Evolutionary conservation across 2,329 filamentous ascomycete species (phyloP).

Genomic region (Hypomyces perniciosus): DNA sequence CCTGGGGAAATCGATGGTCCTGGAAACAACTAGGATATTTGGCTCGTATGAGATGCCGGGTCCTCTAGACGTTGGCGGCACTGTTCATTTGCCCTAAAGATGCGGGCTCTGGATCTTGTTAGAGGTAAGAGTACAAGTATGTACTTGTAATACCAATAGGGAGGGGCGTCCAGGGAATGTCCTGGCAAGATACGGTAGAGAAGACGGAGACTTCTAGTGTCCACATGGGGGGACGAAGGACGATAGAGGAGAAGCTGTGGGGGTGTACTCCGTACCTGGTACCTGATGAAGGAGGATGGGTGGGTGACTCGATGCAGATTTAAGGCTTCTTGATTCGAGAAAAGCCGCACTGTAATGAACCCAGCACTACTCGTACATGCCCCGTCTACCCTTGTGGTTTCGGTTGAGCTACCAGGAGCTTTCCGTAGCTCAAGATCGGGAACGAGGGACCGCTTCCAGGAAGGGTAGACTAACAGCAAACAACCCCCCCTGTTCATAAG

Average conservation of each 20-base stretch:
- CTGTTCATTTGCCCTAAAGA: slow-evolving; percentile 5
- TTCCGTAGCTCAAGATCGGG: slow-evolving; percentile 13
- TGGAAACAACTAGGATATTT: slow-evolving; percentile 12
- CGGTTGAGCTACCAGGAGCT: slow-evolving; percentile 13
- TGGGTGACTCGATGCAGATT: slow-evolving; percentile 13
- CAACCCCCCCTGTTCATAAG: slow-evolving; percentile 7
- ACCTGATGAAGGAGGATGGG: slow-evolving; percentile 15
- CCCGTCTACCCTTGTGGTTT: slow-evolving; percentile 10
- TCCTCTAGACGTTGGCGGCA: slow-evolving; percentile 9
- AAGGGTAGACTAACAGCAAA: slow-evolving; percentile 11
- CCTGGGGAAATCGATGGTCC: slow-evolving; percentile 11
- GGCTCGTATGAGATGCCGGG: slow-evolving; percentile 11
- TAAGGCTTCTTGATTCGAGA: slow-evolving; percentile 15
- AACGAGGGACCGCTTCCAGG: slow-evolving; percentile 11
- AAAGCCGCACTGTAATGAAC: slow-evolving; percentile 15
- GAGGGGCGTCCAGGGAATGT: slow-evolving; percentile 12
- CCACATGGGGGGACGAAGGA: slow-evolving; percentile 1
- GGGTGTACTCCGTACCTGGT: slow-evolving; percentile 14
- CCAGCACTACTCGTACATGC: background rate
- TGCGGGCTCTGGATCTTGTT: slow-evolving; percentile 9
- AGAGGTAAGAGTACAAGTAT: slow-evolving; percentile 1
- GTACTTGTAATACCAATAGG: slow-evolving; percentile 10
- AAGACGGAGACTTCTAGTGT: slow-evolving; percentile 8
- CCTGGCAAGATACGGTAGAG: slow-evolving; percentile 9
- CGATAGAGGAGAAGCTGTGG: slow-evolving; percentile 12